Conservation (phyloP, 306 rosid genomes). For the Castanopsis chinensis region DNA sequence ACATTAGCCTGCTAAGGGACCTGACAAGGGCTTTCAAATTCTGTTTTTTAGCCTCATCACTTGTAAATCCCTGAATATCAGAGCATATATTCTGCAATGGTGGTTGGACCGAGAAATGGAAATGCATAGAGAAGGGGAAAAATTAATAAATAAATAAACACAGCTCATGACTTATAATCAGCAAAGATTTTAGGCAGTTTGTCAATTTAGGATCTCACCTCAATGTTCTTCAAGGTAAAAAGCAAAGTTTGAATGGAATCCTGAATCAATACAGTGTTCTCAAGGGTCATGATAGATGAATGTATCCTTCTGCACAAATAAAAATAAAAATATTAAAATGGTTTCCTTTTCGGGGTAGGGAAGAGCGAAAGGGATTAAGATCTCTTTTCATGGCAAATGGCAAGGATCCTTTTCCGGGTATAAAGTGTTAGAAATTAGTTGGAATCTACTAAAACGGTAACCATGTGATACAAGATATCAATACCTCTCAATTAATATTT, state of each 20-base stretch:
- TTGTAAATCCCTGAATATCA: slow-evolving; percentile 61
- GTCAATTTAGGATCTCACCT: slow-evolving; percentile 40
- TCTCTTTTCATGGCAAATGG: too few relatives aligned
- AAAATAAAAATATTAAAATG: too few relatives aligned
- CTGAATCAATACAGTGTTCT: slow-evolving; percentile 68
- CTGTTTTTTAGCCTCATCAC: slow-evolving; percentile 65
- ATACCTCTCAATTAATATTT: not conserved
- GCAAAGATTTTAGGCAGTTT: not conserved
- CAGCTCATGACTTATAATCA: not conserved
- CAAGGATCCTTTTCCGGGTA: too few relatives aligned
- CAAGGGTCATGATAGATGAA: slow-evolving; percentile 64
- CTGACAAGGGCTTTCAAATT: slow-evolving; percentile 70
- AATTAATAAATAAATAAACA: not conserved
- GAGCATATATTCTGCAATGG: slow-evolving; percentile 65
- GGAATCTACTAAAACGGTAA: not conserved
- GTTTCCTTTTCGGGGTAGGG: too few relatives aligned
- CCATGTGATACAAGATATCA: not conserved
- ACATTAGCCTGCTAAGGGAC: slow-evolving; percentile 76
- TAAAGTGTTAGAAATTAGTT: too few relatives aligned
- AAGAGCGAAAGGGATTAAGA: too few relatives aligned
- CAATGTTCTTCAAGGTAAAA: slow-evolving; percentile 71
- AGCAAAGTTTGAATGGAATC: slow-evolving; percentile 53
- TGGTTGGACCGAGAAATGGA: not conserved
- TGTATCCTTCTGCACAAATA: slow-evolving; percentile 53
- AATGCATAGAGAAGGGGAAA: not conserved